Base-by-base conservation (phyloP, 257 asterid species). In the Penstemon newberryi region DNA sequence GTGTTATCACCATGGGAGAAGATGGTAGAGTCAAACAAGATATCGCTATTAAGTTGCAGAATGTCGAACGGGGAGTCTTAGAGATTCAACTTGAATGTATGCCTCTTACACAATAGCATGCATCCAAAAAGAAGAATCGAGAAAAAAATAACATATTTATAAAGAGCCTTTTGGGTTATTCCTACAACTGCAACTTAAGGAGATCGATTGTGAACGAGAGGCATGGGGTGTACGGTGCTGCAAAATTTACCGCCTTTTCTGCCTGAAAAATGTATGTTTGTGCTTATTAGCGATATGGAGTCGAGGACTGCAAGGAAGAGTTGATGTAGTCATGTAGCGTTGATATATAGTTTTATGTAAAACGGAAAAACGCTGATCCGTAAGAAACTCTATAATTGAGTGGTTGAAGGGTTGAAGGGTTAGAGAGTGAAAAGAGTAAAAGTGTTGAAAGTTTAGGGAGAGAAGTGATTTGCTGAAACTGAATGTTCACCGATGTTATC, bases 51-150 rank as follows among this genome's bases (percentile, higher is more conserved):
- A 81, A 83, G 82, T 77, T 93, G 72, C 96, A 86, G 75, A 84
- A 88, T 13, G 99, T 90, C 5, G 99, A 90, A 69, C 78, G 95
- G 12, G 97, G 99, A 63, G 84, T 85, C 4, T 71, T 93, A 45
- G 99, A 93, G 77, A 78, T 90, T 19, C 96, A 89, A 84, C 95
- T 93, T 56, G 97, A 93, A 79, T 93, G 99, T 44, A 84, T 93
- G 66, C 91, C 97, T 53, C 95, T 93, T 60, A 80, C 94, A 9
- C 96, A 93, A 72, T 93, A 83, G 33, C 33, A 25, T 25, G 33
- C 2, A 25, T 25, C 33, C 33, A 25, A 25, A 25, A 25, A 25
- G 33, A 25, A 25, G 33, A 25, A 25, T 25, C 33, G 33, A 25
- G 33, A 25, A 25, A 25, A 25, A 25, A 25, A 15, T 15, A 25